Base-by-base conservation (phyloP, 2,329 filamentous ascomycete genomes). In the Hypoxylon sp. region DNA sequence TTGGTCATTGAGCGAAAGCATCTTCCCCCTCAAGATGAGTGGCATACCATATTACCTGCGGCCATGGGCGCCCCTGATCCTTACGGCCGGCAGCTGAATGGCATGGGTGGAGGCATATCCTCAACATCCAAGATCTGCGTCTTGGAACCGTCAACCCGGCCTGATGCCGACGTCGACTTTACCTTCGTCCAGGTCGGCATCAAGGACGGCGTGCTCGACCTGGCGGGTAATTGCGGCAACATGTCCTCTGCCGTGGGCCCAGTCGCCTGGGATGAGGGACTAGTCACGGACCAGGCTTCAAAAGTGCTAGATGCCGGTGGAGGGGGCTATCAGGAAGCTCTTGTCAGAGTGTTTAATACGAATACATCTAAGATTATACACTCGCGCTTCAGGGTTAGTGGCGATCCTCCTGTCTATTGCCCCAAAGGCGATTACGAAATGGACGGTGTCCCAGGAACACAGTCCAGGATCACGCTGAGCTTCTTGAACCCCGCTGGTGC, bases 61-160 rank as follows among this genome's bases (percentile, higher is more conserved):
- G 76, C 73, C 1, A 79, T 79, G 74, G 77, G 76, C 3, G 73
- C 75, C 1, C 77, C 78, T 14, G 92, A 94, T 72, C 82, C 85
- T 0, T 85, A 90, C 77, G 90, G 88, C 0, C 85, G 92, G 0
- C 92, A 94, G 78, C 87, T 94, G 0, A 85, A 93, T 75, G 91
- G 91, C 11, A 85, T 93, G 78, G 91, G 91, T 2, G 90, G 88
- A 0, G 91, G 91, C 2, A 83, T 91, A 60, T 92, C 90, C 6
- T 90, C 87, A 48, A 86, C 92, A 22, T 91, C 88, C 63, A 94
- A 94, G 78, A 83, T 94, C 17, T 92, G 91, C 78, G 83, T 94
- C 1, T 83, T 94, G 1, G 86, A 85, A 2, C 81, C 81, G 0
- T 84, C 88, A 2, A 75, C 78, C 2, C 80, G 83, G 14, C 66